These are phyloP conservation scores for Penicillium chermesinum DNA, from an alignment of 495 filamentous ascomycete species.

Conservation along the genomic window DNA sequence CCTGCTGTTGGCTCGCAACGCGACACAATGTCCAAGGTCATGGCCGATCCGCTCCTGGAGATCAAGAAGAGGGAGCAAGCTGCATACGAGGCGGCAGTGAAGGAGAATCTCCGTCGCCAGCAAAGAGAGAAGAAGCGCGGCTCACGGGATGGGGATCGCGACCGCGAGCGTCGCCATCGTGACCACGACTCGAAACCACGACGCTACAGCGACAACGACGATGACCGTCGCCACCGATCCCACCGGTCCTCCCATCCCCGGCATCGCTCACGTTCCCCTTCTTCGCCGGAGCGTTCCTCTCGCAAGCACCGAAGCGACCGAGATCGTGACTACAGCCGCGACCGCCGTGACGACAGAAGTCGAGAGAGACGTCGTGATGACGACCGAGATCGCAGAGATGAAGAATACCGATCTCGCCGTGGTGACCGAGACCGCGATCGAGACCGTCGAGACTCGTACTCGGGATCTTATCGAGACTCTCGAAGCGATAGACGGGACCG, in stretches of 20 bases:
- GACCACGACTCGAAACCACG: conserved; percentile 24
- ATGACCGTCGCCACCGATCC: conserved; percentile 24
- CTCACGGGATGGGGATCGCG: conserved; percentile 24
- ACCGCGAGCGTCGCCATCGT: conserved; percentile 19
- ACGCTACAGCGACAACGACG: conserved; percentile 26
- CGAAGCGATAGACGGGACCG: conserved; percentile 25
- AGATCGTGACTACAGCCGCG: conserved; percentile 11
- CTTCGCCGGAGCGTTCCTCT: conserved; percentile 21
- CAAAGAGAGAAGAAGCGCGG: conserved; percentile 60
- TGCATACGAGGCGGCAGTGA: conserved; percentile 83
- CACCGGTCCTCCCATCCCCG: conserved; percentile 23
- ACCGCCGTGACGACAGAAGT: conserved; percentile 9
- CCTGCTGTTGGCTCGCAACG: conserved; percentile 53
- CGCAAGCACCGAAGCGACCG: conserved; percentile 28
- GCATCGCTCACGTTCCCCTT: conserved; percentile 34
- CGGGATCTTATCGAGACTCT: conserved; percentile 20
- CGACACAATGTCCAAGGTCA: conserved; percentile 77
- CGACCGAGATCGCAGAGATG: conserved; percentile 18
- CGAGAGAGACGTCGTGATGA: conserved; percentile 11
- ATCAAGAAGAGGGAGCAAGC: conserved; percentile 92
- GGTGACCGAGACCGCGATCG: conserved; percentile 18
- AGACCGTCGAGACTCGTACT: conserved; percentile 14
- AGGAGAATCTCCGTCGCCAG: conserved; percentile 67
- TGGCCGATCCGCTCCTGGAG: conserved; percentile 82
- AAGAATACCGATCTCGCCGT: conserved; percentile 15